Evolutionary conservation across 352 stramenopile genomes (phyloP).

Genomic region (Phytophthora podocarpi): DNA sequence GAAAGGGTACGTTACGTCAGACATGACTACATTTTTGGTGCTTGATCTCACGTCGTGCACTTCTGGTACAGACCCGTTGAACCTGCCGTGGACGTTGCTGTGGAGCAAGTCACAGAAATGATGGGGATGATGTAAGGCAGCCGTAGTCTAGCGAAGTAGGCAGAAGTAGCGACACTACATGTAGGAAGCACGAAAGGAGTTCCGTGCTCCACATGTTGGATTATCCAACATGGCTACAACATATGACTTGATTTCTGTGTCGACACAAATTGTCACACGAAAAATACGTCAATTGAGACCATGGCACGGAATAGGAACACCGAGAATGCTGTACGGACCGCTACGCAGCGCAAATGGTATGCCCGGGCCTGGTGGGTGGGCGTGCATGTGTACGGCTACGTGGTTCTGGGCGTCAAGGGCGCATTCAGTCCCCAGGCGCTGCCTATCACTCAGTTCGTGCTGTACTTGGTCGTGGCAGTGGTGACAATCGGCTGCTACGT

Average conservation of each 20-base stretch:
- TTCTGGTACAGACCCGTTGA: conserved; percentile 13
- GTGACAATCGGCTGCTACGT: conserved; percentile 54
- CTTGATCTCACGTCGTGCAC: conserved; percentile 9
- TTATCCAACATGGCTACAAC: conserved; percentile 20
- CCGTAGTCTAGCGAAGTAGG: background rate
- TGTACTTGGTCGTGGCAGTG: conserved; percentile 42
- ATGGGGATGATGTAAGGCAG: conserved; percentile 35
- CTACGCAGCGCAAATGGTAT: conserved; percentile 64
- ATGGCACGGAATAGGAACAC: conserved; percentile 34
- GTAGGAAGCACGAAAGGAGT: too few species aligned
- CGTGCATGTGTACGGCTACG: conserved; percentile 70
- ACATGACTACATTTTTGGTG: conserved; percentile 20
- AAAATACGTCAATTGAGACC: conserved; percentile 6
- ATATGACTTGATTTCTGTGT: conserved; percentile 30
- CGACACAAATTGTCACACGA: conserved; percentile 14
- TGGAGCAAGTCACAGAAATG: conserved; percentile 41
- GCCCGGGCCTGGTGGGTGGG: conserved; percentile 71
- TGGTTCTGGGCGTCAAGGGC: conserved; percentile 46
- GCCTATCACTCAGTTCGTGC: conserved; percentile 46
- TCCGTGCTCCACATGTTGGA: too few species aligned
- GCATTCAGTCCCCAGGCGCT: conserved; percentile 34
- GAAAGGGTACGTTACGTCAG: conserved; percentile 29
- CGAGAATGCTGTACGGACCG: conserved; percentile 35
- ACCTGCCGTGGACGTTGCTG: conserved; percentile 16
- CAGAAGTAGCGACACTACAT: too few species aligned